Conservation (phyloP, 2,329 filamentous ascomycete species). For the Epichloe scottii region DNA sequence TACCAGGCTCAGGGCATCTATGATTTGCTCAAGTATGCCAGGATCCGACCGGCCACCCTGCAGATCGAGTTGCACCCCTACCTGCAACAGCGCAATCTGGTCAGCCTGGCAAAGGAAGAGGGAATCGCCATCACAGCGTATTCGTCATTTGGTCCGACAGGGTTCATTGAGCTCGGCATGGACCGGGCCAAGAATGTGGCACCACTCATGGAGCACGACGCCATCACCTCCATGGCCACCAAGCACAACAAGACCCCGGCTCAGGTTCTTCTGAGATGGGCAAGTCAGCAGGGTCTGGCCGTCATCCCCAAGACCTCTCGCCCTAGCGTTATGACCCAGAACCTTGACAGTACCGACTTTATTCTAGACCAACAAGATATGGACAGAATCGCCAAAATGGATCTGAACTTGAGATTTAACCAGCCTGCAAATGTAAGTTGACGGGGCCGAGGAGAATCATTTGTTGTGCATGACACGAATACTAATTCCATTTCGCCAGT, state of each 20-base stretch:
- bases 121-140: slow-evolving; percentile 70
- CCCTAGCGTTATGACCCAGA: slow-evolving; percentile 42
- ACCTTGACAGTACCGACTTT: slow-evolving; percentile 55
- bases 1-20: slow-evolving; percentile 68
- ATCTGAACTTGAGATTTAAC: slow-evolving; percentile 62
- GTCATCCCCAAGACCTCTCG: slow-evolving; percentile 70
- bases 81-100: slow-evolving; percentile 60
- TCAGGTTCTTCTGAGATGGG: slow-evolving; percentile 73
- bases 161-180: slow-evolving; percentile 67
- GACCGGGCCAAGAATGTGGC: slow-evolving; percentile 42
- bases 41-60: slow-evolving; percentile 60
- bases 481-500: slow-evolving; percentile 1
- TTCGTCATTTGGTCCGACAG: slow-evolving; percentile 69
- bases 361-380: slow-evolving; percentile 55
- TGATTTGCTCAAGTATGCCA: slow-evolving; percentile 67
- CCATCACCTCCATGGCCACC: slow-evolving; percentile 51
- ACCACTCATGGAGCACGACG: slow-evolving; percentile 58
- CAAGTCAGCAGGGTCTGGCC: slow-evolving; percentile 68
- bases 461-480: no score
- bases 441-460: not conserved
- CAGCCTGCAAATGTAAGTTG: slow-evolving; percentile 54
- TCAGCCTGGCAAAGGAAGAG: slow-evolving; percentile 56
- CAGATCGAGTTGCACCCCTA: slow-evolving; percentile 90
- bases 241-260: slow-evolving; percentile 35
- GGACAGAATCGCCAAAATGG: slow-evolving; percentile 50